Evolutionary conservation across 768 basidiomycete genomes (phyloP), one percentile per base, ranked within the genome.

Genomic region (Saitozyma sp.): DNA sequence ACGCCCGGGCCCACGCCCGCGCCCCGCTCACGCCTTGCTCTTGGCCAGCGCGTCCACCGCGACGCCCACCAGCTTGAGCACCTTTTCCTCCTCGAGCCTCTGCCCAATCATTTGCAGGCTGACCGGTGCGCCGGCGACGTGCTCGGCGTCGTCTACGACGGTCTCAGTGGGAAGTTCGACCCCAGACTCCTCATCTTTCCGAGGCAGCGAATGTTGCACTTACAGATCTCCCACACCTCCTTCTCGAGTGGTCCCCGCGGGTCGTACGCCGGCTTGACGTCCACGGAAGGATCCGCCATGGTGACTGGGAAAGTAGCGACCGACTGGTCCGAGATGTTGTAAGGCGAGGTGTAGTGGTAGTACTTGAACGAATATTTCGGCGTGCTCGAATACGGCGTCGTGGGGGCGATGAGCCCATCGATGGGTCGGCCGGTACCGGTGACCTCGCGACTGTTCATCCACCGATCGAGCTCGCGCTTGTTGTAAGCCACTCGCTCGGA

Each of bases 71-170:
- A 29, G 29, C 29, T 5, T 29, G 29, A 29, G 29, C 29, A 88
- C 88, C 70, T 86, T 86, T 78, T 90, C 89, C 77, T 90, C 89
- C 73, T 88, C 86, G 46, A 88, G 82, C 48, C 85, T 80, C 50
- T 83, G 79, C 1, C 87, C 87, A 0, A 85, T 82, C 40, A 89
- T 76, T 71, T 89, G 88, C 10, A 89, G 84, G 1, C 87, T 86
- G 1, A 89, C 71, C 0, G 89, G 88, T 6, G 89, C 79, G 8
- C 88, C 88, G 60, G 86, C 83, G 86, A 88, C 88, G 62, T 83
- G 82, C 13, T 84, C 79, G 0, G 85, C 82, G 54, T 88, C 83
- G 56, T 89, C 62, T 64, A 29, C 29, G 5, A 29, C 29, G 29
- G 29, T 29, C 29, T 29, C 29, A 29, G 29, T 5, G 46, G 14